Base-by-base conservation (phyloP, 352 stramenopile genomes). In the Globisporangium recalcitrans region DNA sequence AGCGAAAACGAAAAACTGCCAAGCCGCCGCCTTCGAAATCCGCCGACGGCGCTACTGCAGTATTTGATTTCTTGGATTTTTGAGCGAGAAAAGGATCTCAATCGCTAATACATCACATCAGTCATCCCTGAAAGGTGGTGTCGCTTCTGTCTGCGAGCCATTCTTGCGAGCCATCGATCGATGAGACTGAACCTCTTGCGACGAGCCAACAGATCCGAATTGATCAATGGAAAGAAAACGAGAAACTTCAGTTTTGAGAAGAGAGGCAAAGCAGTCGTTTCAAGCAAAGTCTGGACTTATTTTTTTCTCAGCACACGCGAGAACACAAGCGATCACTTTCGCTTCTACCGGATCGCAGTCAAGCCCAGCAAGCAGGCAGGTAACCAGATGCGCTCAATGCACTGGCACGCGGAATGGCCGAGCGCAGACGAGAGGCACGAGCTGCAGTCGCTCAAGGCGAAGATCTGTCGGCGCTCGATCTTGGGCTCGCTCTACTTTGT, bases 371-470 rank as follows among this genome's bases (percentile, higher is more conserved):
- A 36, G 4, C 32, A 49, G 34, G n/a, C 48, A 4, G 16, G n/a
- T n/a, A 36, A 4, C 27, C 46, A 29, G 46, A 52, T 52, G 24
- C 47, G 24, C 47, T 52, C 47, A 10, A 52, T 52, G 47, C 47
- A 52, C 19, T 52, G 56, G 47, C 13, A 58, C 22, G n/a, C 48
- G 5, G 36, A 64, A 29, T 65, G 60, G 60, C 60, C 60, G 26
- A 65, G 52, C 42, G 44, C 36, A 29, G 64, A 77, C 49, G 62
- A 63, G 14, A 58, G 56, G 22, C 65, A 67, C 27, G 73, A 83
- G 49, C 68, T 75, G 29, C 63, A 65, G 29, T 73, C 72, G 22
- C 64, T 70, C 24, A 65, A 68, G 34, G 75, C 58, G 26, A 68
- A 65, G 24, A 58, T 78, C 49, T 55, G 64, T 21, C 70, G 75